These are phyloP conservation scores for Pythium volutum DNA, from an alignment of 352 stramenopile genomes.

Conservation along the genomic window DNA sequence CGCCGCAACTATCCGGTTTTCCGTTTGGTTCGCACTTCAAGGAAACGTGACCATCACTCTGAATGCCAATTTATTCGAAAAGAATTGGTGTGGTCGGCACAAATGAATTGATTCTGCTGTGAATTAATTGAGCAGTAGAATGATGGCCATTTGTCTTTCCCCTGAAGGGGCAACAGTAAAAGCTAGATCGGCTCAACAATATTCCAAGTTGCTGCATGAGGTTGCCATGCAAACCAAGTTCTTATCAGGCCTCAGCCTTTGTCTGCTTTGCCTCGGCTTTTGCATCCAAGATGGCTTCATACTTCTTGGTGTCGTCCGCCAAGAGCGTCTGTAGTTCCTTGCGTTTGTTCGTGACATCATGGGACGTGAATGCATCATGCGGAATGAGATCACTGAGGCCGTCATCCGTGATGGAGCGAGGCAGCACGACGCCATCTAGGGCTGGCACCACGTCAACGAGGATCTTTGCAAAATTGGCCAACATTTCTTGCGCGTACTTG, in stretches of 20 bases:
- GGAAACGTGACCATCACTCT: too few species aligned
- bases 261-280: neutral
- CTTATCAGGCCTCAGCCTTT: slow-evolving; percentile 8
- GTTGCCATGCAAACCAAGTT: neutral
- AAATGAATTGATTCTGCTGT: too few species aligned
- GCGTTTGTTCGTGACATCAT: slow-evolving; percentile 19
- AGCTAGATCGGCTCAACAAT: too few species aligned
- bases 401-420: slow-evolving; percentile 13
- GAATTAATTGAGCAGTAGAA: too few species aligned
- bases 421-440: slow-evolving; percentile 3
- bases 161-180: too few species aligned
- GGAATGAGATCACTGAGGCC: slow-evolving; percentile 10
- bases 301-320: slow-evolving; percentile 16
- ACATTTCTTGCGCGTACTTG: slow-evolving; percentile 27
- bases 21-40: too few species aligned
- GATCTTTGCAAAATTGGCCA: slow-evolving; percentile 18
- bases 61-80: neutral
- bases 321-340: slow-evolving; percentile 19
- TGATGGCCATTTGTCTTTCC: too few species aligned
- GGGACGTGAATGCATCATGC: slow-evolving; percentile 11
- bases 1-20: too few species aligned
- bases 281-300: slow-evolving; percentile 23
- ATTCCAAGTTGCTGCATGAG: neutral
- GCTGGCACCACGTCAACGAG: neutral
- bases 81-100: too few species aligned